Percentiles rank a stretch among this genome's conserved stretches.
phyloP scores from a whole-genome alignment of 2,329 filamentous ascomycete genomes.

The Sarocladium kiliense region DNA sequence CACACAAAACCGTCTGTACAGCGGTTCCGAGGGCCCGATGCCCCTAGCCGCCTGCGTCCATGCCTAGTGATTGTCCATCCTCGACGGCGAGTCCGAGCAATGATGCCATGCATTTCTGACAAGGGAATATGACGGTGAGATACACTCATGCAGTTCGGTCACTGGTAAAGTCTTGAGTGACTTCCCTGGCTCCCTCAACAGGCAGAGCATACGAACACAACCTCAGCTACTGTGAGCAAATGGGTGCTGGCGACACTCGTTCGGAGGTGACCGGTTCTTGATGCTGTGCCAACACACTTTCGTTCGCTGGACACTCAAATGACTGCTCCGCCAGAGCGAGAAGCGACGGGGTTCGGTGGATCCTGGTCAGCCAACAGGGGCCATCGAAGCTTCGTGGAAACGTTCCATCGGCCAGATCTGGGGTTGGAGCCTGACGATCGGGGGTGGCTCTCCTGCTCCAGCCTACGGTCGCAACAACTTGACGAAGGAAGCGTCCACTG shows the following conservation, averaged over 20 bases:
- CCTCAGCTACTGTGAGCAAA: no score
- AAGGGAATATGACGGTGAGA: not conserved
- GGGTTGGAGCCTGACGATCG: conserved; percentile 6
- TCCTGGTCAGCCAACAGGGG: not conserved
- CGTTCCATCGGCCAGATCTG: conserved; percentile 5
- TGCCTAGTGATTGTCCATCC: not conserved
- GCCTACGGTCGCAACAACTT: no score
- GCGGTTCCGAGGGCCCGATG: not conserved
- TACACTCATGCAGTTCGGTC: no score
- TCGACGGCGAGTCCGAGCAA: conserved; percentile 3
- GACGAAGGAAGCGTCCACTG: no score
- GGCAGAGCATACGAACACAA: no score
- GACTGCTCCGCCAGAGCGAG: not conserved
- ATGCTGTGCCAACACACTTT: not conserved
- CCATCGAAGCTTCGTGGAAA: conserved; percentile 6
- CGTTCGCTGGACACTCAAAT: not conserved
- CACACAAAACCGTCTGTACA: not conserved
- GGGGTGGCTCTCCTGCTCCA: not conserved
- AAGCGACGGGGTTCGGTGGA: conserved; percentile 6
- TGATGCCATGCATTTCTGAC: not conserved
- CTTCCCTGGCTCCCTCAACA: no score
- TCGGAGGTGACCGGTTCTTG: no score
- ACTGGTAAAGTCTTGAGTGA: no score
- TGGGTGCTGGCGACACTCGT: no score
- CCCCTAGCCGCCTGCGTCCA: not conserved